phyloP scores from a whole-genome alignment of 768 basidiomycete genomes.

The Boletus sp. region DNA sequence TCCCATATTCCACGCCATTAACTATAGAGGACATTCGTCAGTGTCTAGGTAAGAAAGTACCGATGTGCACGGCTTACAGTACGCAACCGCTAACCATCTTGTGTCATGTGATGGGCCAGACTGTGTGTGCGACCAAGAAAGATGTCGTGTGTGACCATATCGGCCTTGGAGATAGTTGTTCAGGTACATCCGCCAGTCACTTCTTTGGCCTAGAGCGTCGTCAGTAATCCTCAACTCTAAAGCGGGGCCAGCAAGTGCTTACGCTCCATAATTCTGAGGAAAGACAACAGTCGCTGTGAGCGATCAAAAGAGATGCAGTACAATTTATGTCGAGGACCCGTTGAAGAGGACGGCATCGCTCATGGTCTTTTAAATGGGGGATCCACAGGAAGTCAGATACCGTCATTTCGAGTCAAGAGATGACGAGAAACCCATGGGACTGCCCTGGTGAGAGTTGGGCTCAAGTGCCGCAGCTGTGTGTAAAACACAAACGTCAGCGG shows the following conservation, averaged over 20 bases:
- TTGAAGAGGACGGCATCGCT: slow-evolving; percentile 2
- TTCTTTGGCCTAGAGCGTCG: slow-evolving; percentile 13
- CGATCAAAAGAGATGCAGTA: not conserved
- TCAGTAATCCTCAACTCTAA: slow-evolving; percentile 2
- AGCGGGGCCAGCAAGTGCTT: not conserved
- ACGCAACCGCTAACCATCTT: slow-evolving; percentile 24
- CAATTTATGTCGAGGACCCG: slow-evolving; percentile 4
- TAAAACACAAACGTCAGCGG: slow-evolving; percentile 2
- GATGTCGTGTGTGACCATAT: slow-evolving; percentile 27
- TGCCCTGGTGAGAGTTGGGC: slow-evolving; percentile 7
- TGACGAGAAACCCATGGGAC: slow-evolving; percentile 16
- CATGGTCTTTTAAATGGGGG: slow-evolving; percentile 22
- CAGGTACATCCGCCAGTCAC: slow-evolving; percentile 28
- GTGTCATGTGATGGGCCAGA: slow-evolving; percentile 24
- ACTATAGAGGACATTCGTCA: slow-evolving; percentile 14
- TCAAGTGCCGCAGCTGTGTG: slow-evolving; percentile 20
- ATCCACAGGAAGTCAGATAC: slow-evolving; percentile 22
- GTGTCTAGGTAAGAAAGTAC: not conserved
- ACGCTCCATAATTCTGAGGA: slow-evolving; percentile 15
- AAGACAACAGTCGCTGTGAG: not conserved
- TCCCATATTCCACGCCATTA: slow-evolving; percentile 27
- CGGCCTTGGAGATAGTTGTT: slow-evolving; percentile 32
- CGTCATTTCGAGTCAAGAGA: slow-evolving; percentile 25
- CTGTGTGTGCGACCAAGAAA: slow-evolving; percentile 22
- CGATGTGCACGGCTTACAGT: slow-evolving; percentile 16